phyloP scores from a whole-genome alignment of 2,329 filamentous ascomycete species.

The Aplosporella prunicola region DNA sequence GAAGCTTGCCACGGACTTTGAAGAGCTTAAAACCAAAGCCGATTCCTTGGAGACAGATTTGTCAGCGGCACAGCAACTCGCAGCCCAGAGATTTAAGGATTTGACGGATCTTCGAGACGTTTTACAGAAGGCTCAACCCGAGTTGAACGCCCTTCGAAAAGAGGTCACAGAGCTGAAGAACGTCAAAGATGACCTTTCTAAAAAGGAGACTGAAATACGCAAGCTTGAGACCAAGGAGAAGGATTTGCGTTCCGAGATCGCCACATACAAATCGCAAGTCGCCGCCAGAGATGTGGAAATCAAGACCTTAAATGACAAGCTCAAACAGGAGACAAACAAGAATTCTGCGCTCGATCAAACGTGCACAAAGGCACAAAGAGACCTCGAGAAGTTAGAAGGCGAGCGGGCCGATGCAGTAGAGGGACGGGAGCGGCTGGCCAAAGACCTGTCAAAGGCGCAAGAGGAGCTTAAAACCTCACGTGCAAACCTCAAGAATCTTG shows the following conservation, averaged over 20 bases:
- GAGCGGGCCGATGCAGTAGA: conserved; percentile 72
- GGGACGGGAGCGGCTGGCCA: conserved; percentile 58
- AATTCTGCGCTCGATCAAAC: conserved; percentile 71
- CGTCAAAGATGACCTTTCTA: conserved; percentile 63
- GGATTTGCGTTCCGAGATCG: conserved; percentile 67
- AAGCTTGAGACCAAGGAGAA: conserved; percentile 74
- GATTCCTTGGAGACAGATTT: conserved; percentile 70
- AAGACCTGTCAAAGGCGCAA: conserved; percentile 61
- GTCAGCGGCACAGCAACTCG: conserved; percentile 74
- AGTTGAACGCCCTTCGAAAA: conserved; percentile 67
- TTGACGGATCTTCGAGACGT: conserved; percentile 70
- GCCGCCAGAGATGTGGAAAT: conserved; percentile 70
- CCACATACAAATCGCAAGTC: conserved; percentile 58
- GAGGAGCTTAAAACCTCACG: conserved; percentile 54
- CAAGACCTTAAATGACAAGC: conserved; percentile 65
- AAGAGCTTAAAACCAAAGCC: conserved; percentile 62
- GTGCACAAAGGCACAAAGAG: conserved; percentile 61
- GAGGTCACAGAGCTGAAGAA: conserved; percentile 68
- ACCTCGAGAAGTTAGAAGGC: conserved; percentile 66
- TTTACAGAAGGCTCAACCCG: conserved; percentile 75
- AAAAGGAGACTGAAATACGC: conserved; percentile 54
- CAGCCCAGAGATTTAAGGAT: conserved; percentile 81
- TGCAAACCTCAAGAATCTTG: conserved; percentile 59
- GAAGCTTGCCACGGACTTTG: conserved; percentile 54
- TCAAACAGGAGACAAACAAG: conserved; percentile 62